Percentiles rank a stretch among this genome's conserved stretches.
Evolutionary conservation across 768 basidiomycete genomes (phyloP).

Genomic region (Lyophyllum shimeji): DNA sequence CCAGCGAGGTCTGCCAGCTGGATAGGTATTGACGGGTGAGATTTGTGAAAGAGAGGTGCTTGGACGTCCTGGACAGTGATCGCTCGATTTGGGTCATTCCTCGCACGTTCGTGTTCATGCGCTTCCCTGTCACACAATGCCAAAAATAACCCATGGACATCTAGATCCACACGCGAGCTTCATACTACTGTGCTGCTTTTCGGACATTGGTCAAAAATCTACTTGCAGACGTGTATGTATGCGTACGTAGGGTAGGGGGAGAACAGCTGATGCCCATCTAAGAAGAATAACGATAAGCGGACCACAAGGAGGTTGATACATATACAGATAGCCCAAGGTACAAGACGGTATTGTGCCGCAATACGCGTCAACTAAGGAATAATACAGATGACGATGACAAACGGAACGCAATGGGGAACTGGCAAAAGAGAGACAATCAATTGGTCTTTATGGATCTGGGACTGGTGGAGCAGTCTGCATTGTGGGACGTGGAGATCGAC

Average conservation of each 20-base stretch:
- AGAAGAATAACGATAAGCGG: constrained; percentile 13
- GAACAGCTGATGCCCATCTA: constrained; percentile 3
- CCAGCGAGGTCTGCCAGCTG: not conserved
- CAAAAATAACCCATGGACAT: not conserved
- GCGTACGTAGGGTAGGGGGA: not conserved
- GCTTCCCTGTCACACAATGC: not conserved
- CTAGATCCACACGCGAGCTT: not conserved
- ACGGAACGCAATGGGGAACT: constrained; percentile 4
- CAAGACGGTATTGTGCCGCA: constrained; percentile 11
- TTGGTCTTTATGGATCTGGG: constrained; percentile 44
- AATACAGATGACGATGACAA: constrained; percentile 15
- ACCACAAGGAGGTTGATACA: constrained; percentile 11
- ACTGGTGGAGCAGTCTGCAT: constrained; percentile 26
- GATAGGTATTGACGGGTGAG: constrained; percentile 6
- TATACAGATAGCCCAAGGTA: constrained; percentile 17
- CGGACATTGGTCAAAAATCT: not conserved
- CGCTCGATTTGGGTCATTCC: constrained; percentile 14
- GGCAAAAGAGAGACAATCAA: constrained; percentile 16
- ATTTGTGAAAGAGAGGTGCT: constrained; percentile 12
- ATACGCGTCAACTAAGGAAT: constrained; percentile 12
- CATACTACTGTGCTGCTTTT: not conserved
- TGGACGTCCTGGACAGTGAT: constrained; percentile 14
- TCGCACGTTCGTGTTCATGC: constrained; percentile 33
- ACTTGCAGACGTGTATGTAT: not conserved
- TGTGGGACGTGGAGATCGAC: constrained; percentile 27